Evolutionary conservation across 179 eudicot species (phyloP).

Genomic region (Patellifolia procumbens): DNA sequence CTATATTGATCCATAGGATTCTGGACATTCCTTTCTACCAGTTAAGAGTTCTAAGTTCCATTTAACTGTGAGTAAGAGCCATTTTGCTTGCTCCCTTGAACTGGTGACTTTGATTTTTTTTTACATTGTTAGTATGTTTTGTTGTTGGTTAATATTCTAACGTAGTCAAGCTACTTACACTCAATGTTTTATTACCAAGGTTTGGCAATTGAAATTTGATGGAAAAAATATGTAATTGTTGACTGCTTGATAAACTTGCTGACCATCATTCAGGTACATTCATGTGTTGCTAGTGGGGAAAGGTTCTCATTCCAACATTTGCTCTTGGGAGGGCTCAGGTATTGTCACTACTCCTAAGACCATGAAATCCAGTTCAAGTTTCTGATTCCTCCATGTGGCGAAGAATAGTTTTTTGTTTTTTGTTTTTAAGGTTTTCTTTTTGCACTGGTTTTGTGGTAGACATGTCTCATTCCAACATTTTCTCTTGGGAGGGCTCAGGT

Average conservation of each 20-base stretch:
- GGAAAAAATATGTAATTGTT: not conserved
- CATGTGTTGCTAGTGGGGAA: conserved; percentile 81
- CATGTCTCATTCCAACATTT: too few relatives aligned
- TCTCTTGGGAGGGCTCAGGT: conserved; percentile 98
- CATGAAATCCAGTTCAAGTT: too few relatives aligned
- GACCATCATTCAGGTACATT: conserved; percentile 60
- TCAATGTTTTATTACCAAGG: not conserved
- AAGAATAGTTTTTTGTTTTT: too few relatives aligned
- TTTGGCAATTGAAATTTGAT: not conserved
- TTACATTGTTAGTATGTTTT: not conserved
- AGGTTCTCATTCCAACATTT: conserved; percentile 88
- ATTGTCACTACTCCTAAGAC: too few relatives aligned
- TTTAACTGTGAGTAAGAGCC: not conserved
- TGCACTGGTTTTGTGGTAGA: too few relatives aligned
- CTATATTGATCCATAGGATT: not conserved
- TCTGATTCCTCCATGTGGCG: too few relatives aligned
- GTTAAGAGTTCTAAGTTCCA: not conserved
- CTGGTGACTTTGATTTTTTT: not conserved
- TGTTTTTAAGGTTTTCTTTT: too few relatives aligned
- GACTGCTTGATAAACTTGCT: not conserved
- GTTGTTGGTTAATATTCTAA: not conserved
- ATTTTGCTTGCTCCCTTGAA: not conserved
- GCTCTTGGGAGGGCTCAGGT: too few relatives aligned
- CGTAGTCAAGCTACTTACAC: too few relatives aligned
- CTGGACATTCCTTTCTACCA: not conserved